A percentile compares a stretch with the other conserved stretches of the same genome.
These are phyloP conservation scores for Ascochyta pisi DNA, from an alignment of 2,329 filamentous ascomycete species.

Conservation along the genomic window DNA sequence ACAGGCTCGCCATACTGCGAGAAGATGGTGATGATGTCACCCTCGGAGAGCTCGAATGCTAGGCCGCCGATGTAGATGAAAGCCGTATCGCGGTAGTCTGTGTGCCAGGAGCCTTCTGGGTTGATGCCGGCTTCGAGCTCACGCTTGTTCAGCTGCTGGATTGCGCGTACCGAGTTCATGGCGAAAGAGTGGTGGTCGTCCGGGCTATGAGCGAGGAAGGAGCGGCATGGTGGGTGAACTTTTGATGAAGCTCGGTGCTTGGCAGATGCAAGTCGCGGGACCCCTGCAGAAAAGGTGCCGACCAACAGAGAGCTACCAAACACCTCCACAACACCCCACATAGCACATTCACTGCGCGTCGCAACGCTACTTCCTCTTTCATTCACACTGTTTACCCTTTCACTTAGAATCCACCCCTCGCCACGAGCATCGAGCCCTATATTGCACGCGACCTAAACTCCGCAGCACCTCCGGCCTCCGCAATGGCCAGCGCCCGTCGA, in stretches of 20 bases:
- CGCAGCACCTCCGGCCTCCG: slow-evolving; percentile 35
- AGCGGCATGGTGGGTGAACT: neutral
- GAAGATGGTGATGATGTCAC: slow-evolving; percentile 95
- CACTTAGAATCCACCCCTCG: neutral
- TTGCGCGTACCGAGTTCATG: slow-evolving; percentile 95
- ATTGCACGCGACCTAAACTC: slow-evolving; percentile 20
- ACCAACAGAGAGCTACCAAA: slow-evolving; percentile 23
- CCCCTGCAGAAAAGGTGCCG: slow-evolving; percentile 42
- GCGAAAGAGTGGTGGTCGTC: slow-evolving; percentile 25
- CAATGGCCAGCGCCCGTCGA: slow-evolving; percentile 46
- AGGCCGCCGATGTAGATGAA: slow-evolving; percentile 96
- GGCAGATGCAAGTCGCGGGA: slow-evolving; percentile 30
- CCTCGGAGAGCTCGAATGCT: slow-evolving; percentile 90
- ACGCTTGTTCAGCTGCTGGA: slow-evolving; percentile 90
- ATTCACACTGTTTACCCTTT: neutral
- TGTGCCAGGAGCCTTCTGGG: slow-evolving; percentile 91
- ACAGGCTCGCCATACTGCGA: slow-evolving; percentile 96
- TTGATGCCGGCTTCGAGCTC: slow-evolving; percentile 90
- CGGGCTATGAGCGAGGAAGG: neutral
- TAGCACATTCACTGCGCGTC: slow-evolving; percentile 18
- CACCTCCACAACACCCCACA: slow-evolving; percentile 28
- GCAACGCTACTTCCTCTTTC: slow-evolving; percentile 16
- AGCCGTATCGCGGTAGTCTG: slow-evolving; percentile 96
- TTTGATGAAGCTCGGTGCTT: slow-evolving; percentile 40
- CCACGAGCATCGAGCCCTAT: neutral